Evolutionary conservation across 2,329 filamentous ascomycete species (phyloP).

Genomic region (Aureobasidium mangrovei): DNA sequence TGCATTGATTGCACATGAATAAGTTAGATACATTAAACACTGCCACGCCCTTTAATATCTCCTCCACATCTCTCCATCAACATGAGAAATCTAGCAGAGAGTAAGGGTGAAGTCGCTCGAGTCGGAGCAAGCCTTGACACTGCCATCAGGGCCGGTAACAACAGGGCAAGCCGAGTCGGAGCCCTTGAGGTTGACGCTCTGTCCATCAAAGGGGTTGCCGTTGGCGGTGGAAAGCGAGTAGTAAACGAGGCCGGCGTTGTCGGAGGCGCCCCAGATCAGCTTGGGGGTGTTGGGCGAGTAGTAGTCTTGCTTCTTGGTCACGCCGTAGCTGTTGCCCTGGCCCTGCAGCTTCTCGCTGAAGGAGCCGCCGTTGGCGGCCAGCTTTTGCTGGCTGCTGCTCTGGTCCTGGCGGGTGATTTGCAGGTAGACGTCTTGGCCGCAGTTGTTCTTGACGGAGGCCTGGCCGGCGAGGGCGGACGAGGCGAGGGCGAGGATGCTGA

Average conservation of each 20-base stretch:
- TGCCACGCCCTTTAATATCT: too few species aligned
- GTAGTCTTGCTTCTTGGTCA: constrained; percentile 22
- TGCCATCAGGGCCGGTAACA: not conserved
- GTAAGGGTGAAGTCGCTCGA: constrained; percentile 13
- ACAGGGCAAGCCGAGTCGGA: constrained; percentile 3
- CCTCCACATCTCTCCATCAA: too few species aligned
- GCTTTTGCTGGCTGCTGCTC: constrained; percentile 14
- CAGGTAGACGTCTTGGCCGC: constrained; percentile 21
- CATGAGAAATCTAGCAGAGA: not conserved
- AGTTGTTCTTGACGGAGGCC: constrained; percentile 23
- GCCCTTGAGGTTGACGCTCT: constrained; percentile 18
- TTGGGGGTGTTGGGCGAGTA: constrained; percentile 21
- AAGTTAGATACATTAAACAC: too few species aligned
- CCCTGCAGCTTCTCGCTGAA: constrained; percentile 21
- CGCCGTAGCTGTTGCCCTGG: constrained; percentile 25
- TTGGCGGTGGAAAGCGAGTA: constrained; percentile 23
- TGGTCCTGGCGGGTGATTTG: constrained; percentile 21
- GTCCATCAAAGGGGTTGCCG: constrained; percentile 22
- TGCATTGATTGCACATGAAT: too few species aligned
- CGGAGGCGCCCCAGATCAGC: constrained; percentile 23
- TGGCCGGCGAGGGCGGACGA: constrained; percentile 16
- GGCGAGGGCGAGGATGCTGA: constrained; percentile 16
- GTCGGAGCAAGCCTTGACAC: constrained; percentile 14
- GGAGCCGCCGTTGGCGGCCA: constrained; percentile 18
- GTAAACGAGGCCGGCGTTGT: constrained; percentile 19